phyloP scores from a whole-genome alignment of 2,329 filamentous ascomycete genomes.

The Lecanicillium sp. region DNA sequence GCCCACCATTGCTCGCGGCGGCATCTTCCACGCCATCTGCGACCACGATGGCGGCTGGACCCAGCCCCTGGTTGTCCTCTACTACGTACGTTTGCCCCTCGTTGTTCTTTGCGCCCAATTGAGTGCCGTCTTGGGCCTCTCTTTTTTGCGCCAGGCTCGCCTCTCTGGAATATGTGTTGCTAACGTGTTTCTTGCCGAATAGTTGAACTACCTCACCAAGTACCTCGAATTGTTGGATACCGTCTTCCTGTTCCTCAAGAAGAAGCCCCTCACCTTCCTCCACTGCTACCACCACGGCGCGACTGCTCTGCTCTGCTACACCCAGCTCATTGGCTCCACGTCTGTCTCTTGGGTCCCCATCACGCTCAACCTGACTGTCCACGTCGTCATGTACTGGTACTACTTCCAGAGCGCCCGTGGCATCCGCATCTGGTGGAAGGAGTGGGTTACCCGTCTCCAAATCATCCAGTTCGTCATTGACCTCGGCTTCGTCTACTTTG shows the following conservation, averaged over 20 bases:
- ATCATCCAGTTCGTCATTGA: slow-evolving; percentile 97
- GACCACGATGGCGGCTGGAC: slow-evolving; percentile 79
- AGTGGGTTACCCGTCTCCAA: slow-evolving; percentile 96
- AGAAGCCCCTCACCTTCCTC: slow-evolving; percentile 98
- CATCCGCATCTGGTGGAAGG: slow-evolving; percentile 98
- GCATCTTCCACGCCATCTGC: slow-evolving; percentile 88
- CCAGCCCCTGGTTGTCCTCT: slow-evolving; percentile 82
- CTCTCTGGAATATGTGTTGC: background rate
- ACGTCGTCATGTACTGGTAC: slow-evolving; percentile 99
- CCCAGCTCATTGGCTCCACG: slow-evolving; percentile 86
- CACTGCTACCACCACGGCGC: slow-evolving; percentile 99
- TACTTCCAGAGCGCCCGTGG: slow-evolving; percentile 98
- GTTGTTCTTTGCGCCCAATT: background rate
- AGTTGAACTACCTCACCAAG: slow-evolving; percentile 98
- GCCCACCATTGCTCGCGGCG: slow-evolving; percentile 70
- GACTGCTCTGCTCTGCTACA: slow-evolving; percentile 95
- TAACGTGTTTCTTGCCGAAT: slow-evolving; percentile 7
- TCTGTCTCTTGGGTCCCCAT: slow-evolving; percentile 94
- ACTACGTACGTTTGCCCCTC: slow-evolving; percentile 71
- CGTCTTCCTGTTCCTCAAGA: slow-evolving; percentile 96
- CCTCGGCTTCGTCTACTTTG: slow-evolving; percentile 96
- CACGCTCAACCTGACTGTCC: slow-evolving; percentile 83
- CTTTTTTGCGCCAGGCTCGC: too few relatives aligned
- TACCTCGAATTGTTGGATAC: slow-evolving; percentile 95
- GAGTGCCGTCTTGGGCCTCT: too few relatives aligned